These are phyloP conservation scores for Citropsis articulata DNA, from an alignment of 345 rosid genomes.

Conservation along the genomic window DNA sequence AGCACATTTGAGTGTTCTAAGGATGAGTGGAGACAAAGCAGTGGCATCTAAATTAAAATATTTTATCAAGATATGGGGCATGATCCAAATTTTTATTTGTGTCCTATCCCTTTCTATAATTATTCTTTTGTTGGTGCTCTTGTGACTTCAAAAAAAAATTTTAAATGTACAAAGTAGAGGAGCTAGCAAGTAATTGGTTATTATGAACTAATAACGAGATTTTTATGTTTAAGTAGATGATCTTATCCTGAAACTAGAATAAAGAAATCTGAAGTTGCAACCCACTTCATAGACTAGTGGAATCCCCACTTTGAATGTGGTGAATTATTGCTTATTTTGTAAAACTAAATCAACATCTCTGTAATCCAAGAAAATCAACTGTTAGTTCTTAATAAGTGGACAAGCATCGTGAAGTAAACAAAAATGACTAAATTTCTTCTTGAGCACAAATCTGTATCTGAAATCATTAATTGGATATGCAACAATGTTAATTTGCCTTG, in stretches of 20 bases:
- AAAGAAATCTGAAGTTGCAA: conserved; percentile 3
- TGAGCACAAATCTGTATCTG: neutral
- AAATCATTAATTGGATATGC: neutral
- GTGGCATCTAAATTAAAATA: neutral
- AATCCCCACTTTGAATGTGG: neutral
- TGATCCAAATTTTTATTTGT: neutral
- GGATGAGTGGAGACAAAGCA: neutral
- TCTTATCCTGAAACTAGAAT: neutral
- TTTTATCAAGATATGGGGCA: neutral
- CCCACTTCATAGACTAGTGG: neutral
- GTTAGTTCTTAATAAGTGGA: neutral
- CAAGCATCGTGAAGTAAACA: neutral
- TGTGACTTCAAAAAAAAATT: neutral
- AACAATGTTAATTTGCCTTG: neutral
- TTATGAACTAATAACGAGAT: neutral
- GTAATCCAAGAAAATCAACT: neutral
- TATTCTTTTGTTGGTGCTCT: neutral
- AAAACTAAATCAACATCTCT: neutral
- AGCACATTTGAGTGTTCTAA: neutral
- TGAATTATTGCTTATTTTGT: neutral
- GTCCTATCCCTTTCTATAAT: neutral
- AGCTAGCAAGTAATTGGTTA: neutral
- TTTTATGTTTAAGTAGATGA: neutral
- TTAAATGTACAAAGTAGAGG: neutral
- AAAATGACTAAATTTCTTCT: neutral